phyloP scores from a whole-genome alignment of 2,329 filamentous ascomycete genomes.

The Microthyrium microscopicum region DNA sequence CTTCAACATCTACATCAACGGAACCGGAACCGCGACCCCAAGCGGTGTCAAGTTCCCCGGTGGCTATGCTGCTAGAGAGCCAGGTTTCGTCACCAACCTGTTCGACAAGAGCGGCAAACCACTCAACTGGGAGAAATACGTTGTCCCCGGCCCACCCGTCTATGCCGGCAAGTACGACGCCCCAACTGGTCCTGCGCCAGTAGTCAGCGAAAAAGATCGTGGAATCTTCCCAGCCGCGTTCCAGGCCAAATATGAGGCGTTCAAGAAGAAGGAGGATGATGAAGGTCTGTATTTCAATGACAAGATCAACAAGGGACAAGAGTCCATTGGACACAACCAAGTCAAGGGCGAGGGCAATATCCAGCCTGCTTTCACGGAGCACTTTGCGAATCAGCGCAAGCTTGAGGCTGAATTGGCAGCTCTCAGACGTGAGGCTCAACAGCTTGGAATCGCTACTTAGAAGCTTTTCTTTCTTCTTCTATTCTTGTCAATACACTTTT shows the following conservation, averaged over 20 bases:
- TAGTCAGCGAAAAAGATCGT: neutral
- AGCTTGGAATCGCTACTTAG: constrained; percentile 3
- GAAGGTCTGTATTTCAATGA: too few relatives aligned
- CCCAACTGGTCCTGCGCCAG: neutral
- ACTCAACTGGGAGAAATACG: neutral
- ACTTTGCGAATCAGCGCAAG: neutral
- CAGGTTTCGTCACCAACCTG: constrained; percentile 1
- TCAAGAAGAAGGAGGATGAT: constrained; percentile 1
- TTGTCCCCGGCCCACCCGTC: constrained; percentile 2
- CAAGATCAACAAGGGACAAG: too few relatives aligned
- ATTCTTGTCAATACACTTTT: too few relatives aligned
- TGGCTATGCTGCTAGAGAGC: constrained; percentile 18
- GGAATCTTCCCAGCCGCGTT: neutral
- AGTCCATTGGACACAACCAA: neutral
- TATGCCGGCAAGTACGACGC: constrained; percentile 6
- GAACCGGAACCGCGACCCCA: constrained; percentile 21
- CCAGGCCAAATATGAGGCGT: constrained; percentile 1
- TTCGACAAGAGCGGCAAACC: neutral
- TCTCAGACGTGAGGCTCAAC: neutral
- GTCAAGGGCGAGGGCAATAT: neutral
- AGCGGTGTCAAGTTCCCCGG: constrained; percentile 21
- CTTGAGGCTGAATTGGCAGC: neutral
- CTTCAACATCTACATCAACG: constrained; percentile 30
- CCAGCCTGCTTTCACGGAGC: neutral
- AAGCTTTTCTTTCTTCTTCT: too few relatives aligned